Evolutionary conservation across 331 rosid species (phyloP).

Genomic region (Acacia pycnantha): DNA sequence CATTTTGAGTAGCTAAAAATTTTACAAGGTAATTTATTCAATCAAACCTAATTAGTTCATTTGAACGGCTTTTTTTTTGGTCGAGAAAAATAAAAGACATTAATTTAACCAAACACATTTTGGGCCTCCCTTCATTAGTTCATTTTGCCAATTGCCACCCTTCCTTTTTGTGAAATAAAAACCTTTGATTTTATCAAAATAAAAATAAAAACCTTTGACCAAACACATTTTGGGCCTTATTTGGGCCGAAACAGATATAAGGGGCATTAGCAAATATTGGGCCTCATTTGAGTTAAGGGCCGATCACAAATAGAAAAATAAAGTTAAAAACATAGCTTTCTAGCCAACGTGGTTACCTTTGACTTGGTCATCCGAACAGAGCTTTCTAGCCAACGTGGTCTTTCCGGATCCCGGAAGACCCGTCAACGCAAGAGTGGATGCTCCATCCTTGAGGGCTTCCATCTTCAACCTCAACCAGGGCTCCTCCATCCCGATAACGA

Average conservation of each 20-base stretch:
- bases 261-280: not conserved
- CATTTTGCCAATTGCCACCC: too few species aligned
- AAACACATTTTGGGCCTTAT: not conserved
- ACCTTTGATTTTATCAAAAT: too few species aligned
- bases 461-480: conserved; percentile 40
- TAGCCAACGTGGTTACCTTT: conserved; percentile 41
- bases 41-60: too few species aligned
- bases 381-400: conserved; percentile 42
- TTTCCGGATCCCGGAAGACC: conserved; percentile 64
- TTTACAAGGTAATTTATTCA: not conserved
- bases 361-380: conserved; percentile 38
- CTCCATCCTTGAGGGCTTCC: conserved; percentile 36
- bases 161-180: too few species aligned
- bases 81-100: too few species aligned
- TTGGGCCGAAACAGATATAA: not conserved
- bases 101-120: too few species aligned
- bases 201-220: too few species aligned
- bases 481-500: conserved; percentile 35
- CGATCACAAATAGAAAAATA: too few species aligned
- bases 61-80: too few species aligned
- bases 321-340: not conserved
- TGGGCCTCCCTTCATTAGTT: too few species aligned
- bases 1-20: too few species aligned
- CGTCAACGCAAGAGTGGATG: conserved; percentile 35
- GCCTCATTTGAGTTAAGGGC: not conserved